Evolutionary conservation across 805 yeast genomes (phyloP), one percentile per base, ranked within the genome.

Genomic region (Wickerhamomyces chaumierensis): DNA sequence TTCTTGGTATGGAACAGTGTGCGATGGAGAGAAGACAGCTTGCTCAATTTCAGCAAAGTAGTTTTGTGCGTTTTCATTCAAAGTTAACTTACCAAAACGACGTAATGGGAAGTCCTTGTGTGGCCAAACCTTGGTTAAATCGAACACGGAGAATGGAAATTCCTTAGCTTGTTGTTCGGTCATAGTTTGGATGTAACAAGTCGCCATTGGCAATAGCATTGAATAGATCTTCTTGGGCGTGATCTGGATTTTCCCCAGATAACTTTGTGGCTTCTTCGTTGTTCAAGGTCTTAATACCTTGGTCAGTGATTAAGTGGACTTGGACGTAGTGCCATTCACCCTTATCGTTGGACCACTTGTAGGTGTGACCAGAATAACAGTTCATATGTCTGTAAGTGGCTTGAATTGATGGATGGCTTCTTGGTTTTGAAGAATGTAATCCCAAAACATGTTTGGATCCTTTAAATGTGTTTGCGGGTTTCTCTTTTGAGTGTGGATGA

Each of bases 41-140:
- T 83, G 92, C 60, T 83, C 94, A 41, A 81, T 72, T 58, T 83
- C 94, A 36, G 94, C 94, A 58, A 84, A 85, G 63, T 78, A 86
- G 62, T 85, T 85, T 61, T 73, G 66, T 43, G 95, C 92, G 63
- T 85, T 85, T 62, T 82, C 84, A 61, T 85, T 81, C 58, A 85
- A 62, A 2, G 75, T 76, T 47, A 85, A 65, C 58, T 77, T 78
- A 58, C 95, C 96, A 56, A 86, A 79, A 60, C 78, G 77, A 61
- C 95, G 75, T 65, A 86, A 62, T 55, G 96, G 95, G 70, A 76
- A 86, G 41, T 85, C 79, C 50, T 64, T 66, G 57, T 86, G 94
- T 28, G 95, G 86, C 96, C 96, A 86, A 40, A 83, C 81, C 67
- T 87, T 87, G 46, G 96, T 86, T 60, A 86, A 69, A 62, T 86